Conservation (phyloP, 2,329 filamentous ascomycete species). For the Dactylellina sp. region DNA sequence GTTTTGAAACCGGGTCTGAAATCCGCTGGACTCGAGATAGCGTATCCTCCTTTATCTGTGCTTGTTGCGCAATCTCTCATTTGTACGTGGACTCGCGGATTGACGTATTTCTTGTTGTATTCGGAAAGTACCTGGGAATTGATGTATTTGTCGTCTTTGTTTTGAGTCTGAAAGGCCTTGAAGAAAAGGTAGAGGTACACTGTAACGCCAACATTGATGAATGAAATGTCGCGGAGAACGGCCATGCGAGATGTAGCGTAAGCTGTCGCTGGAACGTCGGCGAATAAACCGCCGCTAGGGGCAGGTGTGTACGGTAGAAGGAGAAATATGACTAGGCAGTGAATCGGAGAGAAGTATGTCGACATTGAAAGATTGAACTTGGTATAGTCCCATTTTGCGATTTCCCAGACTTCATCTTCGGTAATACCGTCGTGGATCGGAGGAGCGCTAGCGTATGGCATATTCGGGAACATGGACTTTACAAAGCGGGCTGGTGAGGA, state of each 20-base stretch:
- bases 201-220: slow-evolving; percentile 80
- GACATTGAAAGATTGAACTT: slow-evolving; percentile 85
- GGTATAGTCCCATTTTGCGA: slow-evolving; percentile 92
- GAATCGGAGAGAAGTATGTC: slow-evolving; percentile 90
- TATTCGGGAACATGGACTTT: slow-evolving; percentile 74
- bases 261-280: slow-evolving; percentile 63
- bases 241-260: slow-evolving; percentile 84
- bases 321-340: slow-evolving; percentile 89
- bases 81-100: slow-evolving; percentile 78
- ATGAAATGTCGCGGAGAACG: slow-evolving; percentile 83
- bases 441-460: slow-evolving; percentile 55
- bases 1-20: slow-evolving; percentile 37
- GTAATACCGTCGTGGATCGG: slow-evolving; percentile 77
- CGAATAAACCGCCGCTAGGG: slow-evolving; percentile 25
- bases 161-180: slow-evolving; percentile 81
- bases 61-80: slow-evolving; percentile 58
- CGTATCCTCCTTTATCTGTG: slow-evolving; percentile 42
- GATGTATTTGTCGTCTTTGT: slow-evolving; percentile 84
- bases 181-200: slow-evolving; percentile 80
- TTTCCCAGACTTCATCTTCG: slow-evolving; percentile 87
- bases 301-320: slow-evolving; percentile 77
- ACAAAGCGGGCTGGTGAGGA: slow-evolving; percentile 83
- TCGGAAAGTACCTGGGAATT: slow-evolving; percentile 93
- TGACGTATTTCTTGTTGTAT: slow-evolving; percentile 95
- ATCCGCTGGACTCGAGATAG: slow-evolving; percentile 15